Evolutionary conservation across 208 protist genomes (phyloP), one percentile per base, ranked within the genome.

Genomic region (Trypanosoma brucei): DNA sequence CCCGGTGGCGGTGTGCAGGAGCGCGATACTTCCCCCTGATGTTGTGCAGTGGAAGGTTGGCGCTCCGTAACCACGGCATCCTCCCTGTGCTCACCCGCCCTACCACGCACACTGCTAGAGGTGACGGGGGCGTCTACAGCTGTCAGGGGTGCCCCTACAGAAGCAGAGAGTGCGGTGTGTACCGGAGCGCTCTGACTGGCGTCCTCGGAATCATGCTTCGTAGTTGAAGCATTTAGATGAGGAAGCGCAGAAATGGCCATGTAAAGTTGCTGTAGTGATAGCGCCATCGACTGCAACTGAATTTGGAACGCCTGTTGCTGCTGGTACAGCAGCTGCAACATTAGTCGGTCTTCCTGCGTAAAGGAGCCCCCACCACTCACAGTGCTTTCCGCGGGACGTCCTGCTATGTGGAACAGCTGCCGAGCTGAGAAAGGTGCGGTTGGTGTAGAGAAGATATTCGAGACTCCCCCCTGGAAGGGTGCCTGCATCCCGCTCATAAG

Each of bases 231-330:
- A 13, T 45, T 22, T 7, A 13, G 38, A 46, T 54, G 50, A 8
- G 55, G 44, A 7, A 73, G 38, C 36, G 67, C 56, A 13, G 57
- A 53, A n/a, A 68, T 5, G 0, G 51, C 49, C 70, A 68, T 70
- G 52, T 76, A 74, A n/a, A 84, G 61, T 63, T 91, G 81, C 61
- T 88, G 75, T 72, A 91, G 81, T 65, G 70, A 91, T 34, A 83
- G 64, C 40, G 78, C 69, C 55, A 92, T 76, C 33, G 77, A 84
- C 62, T 89, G 83, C 0, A 92, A 76, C 70, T 94, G 88, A 48
- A 85, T 79, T 56, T 94, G 81, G 3, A 94, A 76, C 1, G 84
- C 69, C 65, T 91, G 79, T 66, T 94, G 88, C 54, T 92, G 88
- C 38, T 91, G 81, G 56, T 91, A 94, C 34, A 94, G 57, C 14